phyloP scores from a whole-genome alignment of 495 filamentous ascomycete species.

The Daldinia caldariorum region DNA sequence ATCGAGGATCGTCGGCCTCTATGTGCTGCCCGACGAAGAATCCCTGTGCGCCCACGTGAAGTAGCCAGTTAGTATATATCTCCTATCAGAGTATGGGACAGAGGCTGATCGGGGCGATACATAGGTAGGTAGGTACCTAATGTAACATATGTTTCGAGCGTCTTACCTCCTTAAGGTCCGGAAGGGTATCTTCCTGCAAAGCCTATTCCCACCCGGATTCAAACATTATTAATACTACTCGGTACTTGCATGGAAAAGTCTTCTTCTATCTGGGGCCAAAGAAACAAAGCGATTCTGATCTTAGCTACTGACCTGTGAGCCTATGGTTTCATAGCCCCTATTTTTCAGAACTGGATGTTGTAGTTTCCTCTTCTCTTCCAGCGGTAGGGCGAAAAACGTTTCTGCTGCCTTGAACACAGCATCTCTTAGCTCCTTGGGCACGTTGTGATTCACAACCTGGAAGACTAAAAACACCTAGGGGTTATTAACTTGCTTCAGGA shows the following conservation, averaged over 20 bases:
- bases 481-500: not conserved
- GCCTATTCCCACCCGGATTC: slow-evolving; percentile 28
- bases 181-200: slow-evolving; percentile 57
- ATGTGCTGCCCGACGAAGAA: slow-evolving; percentile 62
- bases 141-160: not conserved
- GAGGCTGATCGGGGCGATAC: not conserved
- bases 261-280: not conserved
- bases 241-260: not conserved
- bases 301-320: slow-evolving; percentile 50
- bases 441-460: slow-evolving; percentile 57
- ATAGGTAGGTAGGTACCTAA: too few species aligned
- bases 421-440: slow-evolving; percentile 51
- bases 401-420: slow-evolving; percentile 54
- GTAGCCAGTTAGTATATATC: not conserved
- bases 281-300: not conserved
- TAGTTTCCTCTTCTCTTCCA: slow-evolving; percentile 59
- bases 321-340: slow-evolving; percentile 62
- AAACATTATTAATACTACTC: slow-evolving; percentile 14
- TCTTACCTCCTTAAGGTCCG: slow-evolving; percentile 56
- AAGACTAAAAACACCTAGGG: slow-evolving; percentile 50
- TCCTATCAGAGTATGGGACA: not conserved
- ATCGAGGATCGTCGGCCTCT: slow-evolving; percentile 53
- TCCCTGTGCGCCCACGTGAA: slow-evolving; percentile 38
- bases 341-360: slow-evolving; percentile 52
- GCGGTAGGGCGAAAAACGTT: slow-evolving; percentile 59